Conservation (phyloP, 2,329 filamentous ascomycete species). For the Fusarium denticulatum region DNA sequence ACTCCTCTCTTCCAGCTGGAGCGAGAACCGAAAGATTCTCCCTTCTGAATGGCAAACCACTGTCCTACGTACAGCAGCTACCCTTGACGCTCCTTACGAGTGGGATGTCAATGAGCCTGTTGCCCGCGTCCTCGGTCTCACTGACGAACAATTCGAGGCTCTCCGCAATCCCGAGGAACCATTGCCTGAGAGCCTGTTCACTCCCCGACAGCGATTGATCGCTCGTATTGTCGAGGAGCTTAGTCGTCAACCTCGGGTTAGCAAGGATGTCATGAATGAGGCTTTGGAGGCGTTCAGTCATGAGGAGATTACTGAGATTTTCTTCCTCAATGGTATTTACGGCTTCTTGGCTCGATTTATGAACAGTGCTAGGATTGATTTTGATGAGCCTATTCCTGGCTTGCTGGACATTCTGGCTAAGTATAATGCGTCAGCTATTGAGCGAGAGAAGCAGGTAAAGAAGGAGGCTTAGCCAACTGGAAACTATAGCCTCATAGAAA, state of each 20-base stretch:
- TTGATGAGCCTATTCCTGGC: conserved; percentile 13
- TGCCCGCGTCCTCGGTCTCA: not conserved
- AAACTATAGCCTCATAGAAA: accelerated
- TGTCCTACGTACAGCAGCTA: conserved; percentile 5
- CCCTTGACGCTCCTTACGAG: conserved; percentile 5
- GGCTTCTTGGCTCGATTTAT: conserved; percentile 7
- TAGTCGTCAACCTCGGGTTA: not conserved
- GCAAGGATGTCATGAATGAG: not conserved
- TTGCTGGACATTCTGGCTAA: not conserved
- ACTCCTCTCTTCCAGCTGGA: conserved; percentile 7
- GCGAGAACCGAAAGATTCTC: conserved; percentile 5
- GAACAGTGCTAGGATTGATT: conserved; percentile 13
- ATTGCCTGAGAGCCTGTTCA: not conserved
- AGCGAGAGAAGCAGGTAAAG: not conserved
- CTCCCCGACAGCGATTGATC: conserved; percentile 2
- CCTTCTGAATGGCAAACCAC: conserved; percentile 9
- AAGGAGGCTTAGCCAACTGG: not conserved
- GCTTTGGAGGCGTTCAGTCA: not conserved
- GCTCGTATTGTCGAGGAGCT: not conserved
- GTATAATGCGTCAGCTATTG: not conserved
- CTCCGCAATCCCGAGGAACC: not conserved
- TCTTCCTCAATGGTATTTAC: conserved; percentile 3
- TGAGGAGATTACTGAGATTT: conserved; percentile 7
- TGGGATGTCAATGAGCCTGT: conserved; percentile 22
- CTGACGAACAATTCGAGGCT: not conserved